Evolutionary conservation across 192 early-diverging fungal species (phyloP).

Genomic region (Coemansia sp.): DNA sequence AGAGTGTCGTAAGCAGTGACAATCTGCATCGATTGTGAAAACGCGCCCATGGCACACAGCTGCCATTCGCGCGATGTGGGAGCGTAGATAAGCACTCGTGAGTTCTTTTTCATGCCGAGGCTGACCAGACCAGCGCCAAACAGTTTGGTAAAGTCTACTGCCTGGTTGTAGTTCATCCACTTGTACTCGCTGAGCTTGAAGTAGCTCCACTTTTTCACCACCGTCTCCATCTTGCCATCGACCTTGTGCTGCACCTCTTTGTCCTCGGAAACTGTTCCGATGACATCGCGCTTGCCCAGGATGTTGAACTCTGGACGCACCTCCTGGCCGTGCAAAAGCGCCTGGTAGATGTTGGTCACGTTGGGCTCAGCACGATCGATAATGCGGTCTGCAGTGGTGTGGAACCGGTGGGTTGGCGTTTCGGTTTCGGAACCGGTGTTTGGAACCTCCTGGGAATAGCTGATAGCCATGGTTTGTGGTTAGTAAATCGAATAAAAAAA

Average conservation of each 20-base stretch:
- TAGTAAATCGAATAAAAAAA: neutral
- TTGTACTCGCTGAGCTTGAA: constrained; percentile 74
- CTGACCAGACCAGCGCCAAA: constrained; percentile 39
- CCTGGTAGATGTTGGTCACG: constrained; percentile 39
- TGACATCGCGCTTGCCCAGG: constrained; percentile 50
- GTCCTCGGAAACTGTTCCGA: constrained; percentile 48
- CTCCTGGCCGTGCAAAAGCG: constrained; percentile 29
- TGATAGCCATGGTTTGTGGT: constrained; percentile 17
- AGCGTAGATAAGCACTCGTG: constrained; percentile 68
- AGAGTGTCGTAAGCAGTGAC: constrained; percentile 87
- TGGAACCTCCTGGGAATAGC: constrained; percentile 37
- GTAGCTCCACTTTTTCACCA: constrained; percentile 87
- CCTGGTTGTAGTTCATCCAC: constrained; percentile 52
- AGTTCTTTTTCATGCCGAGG: constrained; percentile 38
- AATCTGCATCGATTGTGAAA: constrained; percentile 72
- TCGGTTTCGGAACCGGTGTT: constrained; percentile 31
- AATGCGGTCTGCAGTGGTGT: constrained; percentile 31
- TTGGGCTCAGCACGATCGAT: constrained; percentile 37
- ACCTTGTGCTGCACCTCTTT: constrained; percentile 47
- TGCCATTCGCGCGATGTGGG: constrained; percentile 62
- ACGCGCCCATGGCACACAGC: constrained; percentile 38
- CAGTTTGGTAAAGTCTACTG: constrained; percentile 28
- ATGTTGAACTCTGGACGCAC: constrained; percentile 14
- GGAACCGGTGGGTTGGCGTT: constrained; percentile 43
- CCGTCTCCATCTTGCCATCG: constrained; percentile 54